These are phyloP conservation scores for Phytophthora pluvialis DNA, from an alignment of 352 stramenopile genomes.

Conservation along the genomic window DNA sequence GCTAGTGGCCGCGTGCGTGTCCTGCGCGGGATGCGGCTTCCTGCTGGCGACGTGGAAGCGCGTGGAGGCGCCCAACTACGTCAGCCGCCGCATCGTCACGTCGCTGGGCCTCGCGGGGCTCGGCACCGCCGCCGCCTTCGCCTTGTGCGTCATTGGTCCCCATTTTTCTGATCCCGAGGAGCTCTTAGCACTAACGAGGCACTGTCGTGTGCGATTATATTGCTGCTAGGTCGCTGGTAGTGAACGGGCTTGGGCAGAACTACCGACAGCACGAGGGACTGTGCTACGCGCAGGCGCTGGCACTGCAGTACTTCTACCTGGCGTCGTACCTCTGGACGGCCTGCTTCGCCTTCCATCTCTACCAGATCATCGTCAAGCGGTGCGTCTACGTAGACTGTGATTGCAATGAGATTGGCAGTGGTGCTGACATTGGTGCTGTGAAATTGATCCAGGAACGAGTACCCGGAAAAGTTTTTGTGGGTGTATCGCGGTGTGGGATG, in stretches of 20 bases:
- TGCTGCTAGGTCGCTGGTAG: constrained; percentile 56
- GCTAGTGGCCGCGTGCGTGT: constrained; percentile 58
- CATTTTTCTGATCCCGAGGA: background rate
- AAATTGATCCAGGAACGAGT: constrained; percentile 62
- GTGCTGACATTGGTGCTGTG: background rate
- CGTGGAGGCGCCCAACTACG: constrained; percentile 68
- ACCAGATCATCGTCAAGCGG: constrained; percentile 85
- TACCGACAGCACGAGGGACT: constrained; percentile 53
- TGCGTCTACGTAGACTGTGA: constrained; percentile 14
- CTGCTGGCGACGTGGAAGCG: constrained; percentile 76
- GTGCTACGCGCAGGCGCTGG: constrained; percentile 74
- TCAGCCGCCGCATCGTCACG: constrained; percentile 72
- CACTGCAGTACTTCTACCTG: constrained; percentile 84
- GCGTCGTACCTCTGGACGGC: constrained; percentile 85
- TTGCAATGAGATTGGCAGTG: background rate
- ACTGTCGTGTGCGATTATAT: background rate
- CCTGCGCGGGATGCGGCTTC: constrained; percentile 71
- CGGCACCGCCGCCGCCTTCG: constrained; percentile 66
- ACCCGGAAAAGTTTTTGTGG: constrained; percentile 69
- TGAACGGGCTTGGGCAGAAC: constrained; percentile 53
- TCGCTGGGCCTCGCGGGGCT: constrained; percentile 72
- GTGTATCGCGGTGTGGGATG: constrained; percentile 71
- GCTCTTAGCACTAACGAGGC: constrained; percentile 1
- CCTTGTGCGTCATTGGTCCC: constrained; percentile 43
- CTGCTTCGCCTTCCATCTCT: constrained; percentile 88